phyloP scores from a whole-genome alignment of 1,139 yeast genomes.

The Pichia sp. region DNA sequence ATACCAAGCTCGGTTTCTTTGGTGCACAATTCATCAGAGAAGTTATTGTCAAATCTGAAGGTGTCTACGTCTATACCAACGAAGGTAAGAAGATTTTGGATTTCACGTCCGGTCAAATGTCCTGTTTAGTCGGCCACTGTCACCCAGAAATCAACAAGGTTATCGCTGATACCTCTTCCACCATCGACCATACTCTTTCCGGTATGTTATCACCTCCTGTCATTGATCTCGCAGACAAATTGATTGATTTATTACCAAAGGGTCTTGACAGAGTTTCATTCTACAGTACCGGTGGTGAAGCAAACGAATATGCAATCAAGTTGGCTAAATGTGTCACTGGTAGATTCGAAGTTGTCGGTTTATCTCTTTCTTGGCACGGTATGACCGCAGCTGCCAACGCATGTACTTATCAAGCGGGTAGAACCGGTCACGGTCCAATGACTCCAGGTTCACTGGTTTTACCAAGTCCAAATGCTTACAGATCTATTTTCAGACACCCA shows the following conservation, averaged over 20 bases:
- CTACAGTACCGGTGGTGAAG: constrained; percentile 30
- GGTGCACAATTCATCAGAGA: constrained; percentile 19
- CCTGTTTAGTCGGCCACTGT: constrained; percentile 30
- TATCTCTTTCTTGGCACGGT: constrained; percentile 32
- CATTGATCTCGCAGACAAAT: constrained; percentile 27
- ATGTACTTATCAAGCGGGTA: constrained; percentile 29
- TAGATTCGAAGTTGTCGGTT: constrained; percentile 30
- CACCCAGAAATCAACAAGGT: constrained; percentile 25
- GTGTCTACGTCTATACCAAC: constrained; percentile 25
- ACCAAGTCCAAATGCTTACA: constrained; percentile 29
- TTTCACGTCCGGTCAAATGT: constrained; percentile 32
- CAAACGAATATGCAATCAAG: constrained; percentile 29
- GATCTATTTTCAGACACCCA: constrained; percentile 27
- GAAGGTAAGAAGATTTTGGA: constrained; percentile 26
- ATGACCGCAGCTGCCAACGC: constrained; percentile 31
- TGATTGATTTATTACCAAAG: constrained; percentile 23
- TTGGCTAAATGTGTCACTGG: constrained; percentile 29
- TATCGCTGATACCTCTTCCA: constrained; percentile 23
- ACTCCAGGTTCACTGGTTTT: constrained; percentile 28
- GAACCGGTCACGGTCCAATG: constrained; percentile 29
- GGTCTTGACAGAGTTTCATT: constrained; percentile 28
- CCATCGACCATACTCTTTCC: constrained; percentile 27
- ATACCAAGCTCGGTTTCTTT: constrained; percentile 12
- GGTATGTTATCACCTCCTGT: constrained; percentile 32
- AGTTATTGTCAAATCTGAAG: constrained; percentile 18